Conservation (phyloP, 495 filamentous ascomycete genomes). For the Aspergillus ellipticus region DNA sequence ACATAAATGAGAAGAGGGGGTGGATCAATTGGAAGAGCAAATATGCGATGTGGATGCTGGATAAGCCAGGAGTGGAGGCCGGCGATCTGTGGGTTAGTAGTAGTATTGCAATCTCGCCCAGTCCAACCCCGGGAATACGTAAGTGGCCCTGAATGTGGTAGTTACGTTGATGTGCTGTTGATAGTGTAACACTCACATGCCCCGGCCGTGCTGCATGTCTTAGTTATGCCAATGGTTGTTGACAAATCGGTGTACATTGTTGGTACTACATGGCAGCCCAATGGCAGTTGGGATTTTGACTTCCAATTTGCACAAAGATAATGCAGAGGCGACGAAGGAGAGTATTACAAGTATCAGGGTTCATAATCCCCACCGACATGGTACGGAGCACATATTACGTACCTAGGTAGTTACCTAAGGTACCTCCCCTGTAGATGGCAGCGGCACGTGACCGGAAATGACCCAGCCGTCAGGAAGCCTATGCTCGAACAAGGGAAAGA, state of each 20-base stretch:
- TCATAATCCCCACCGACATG: neutral
- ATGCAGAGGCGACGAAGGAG: neutral
- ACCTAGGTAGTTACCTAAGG: too few relatives aligned
- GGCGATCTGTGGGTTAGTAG: conserved; percentile 1
- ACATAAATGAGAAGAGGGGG: neutral
- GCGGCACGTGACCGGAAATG: conserved; percentile 12
- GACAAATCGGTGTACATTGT: neutral
- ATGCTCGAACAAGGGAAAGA: neutral
- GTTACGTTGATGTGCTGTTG: neutral
- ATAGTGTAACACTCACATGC: neutral
- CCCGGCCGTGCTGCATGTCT: neutral
- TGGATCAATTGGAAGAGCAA: conserved; percentile 3
- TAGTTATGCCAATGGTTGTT: neutral
- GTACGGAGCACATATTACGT: too few relatives aligned
- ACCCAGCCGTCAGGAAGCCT: conserved; percentile 9
- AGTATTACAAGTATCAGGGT: neutral
- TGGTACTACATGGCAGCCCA: neutral
- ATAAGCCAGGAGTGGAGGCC: neutral
- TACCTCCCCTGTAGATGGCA: neutral
- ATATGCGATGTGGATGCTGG: neutral
- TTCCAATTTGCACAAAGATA: neutral
- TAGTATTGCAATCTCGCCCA: conserved; percentile 1
- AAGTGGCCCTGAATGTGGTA: neutral
- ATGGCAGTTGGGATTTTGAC: neutral
- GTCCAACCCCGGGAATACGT: neutral